Percentiles rank a stretch among this genome's conserved stretches.
These are phyloP conservation scores for Termitomyces sp. DNA, from an alignment of 768 basidiomycete species.

Conservation along the genomic window DNA sequence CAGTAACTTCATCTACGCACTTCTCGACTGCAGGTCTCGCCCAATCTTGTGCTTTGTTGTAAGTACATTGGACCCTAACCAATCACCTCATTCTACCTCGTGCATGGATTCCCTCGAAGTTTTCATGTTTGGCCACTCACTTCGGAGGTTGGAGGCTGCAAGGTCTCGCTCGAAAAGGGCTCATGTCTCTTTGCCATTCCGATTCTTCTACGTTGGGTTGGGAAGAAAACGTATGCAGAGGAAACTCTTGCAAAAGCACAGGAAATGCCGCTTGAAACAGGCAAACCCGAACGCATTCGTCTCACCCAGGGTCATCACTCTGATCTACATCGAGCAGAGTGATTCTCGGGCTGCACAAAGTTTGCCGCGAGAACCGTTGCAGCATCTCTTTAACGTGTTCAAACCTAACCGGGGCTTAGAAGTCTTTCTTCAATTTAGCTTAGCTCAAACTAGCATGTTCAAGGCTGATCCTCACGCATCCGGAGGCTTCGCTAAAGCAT, in stretches of 20 bases:
- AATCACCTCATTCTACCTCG: not conserved
- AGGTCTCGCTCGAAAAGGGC: not conserved
- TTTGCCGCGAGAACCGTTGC: not conserved
- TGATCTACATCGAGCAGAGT: not conserved
- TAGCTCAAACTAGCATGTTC: not conserved
- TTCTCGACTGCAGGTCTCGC: conserved; percentile 3
- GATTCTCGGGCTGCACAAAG: not conserved
- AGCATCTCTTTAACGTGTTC: not conserved
- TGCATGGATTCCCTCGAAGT: not conserved
- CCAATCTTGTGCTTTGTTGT: not conserved
- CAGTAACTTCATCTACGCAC: not conserved
- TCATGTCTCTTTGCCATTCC: not conserved
- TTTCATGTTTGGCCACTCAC: not conserved
- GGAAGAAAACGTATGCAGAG: not conserved
- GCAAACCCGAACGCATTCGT: not conserved
- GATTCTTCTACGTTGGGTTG: not conserved
- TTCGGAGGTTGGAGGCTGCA: not conserved
- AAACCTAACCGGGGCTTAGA: not conserved
- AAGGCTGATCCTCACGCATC: not conserved
- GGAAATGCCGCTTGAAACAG: not conserved
- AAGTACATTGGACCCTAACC: not conserved
- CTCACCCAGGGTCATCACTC: not conserved
- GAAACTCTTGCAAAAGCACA: not conserved
- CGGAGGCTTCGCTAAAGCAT: not conserved
- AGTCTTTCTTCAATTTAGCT: not conserved